Evolutionary conservation across 78 protist species (phyloP).

Genomic region (Chrysochromulina parva): DNA sequence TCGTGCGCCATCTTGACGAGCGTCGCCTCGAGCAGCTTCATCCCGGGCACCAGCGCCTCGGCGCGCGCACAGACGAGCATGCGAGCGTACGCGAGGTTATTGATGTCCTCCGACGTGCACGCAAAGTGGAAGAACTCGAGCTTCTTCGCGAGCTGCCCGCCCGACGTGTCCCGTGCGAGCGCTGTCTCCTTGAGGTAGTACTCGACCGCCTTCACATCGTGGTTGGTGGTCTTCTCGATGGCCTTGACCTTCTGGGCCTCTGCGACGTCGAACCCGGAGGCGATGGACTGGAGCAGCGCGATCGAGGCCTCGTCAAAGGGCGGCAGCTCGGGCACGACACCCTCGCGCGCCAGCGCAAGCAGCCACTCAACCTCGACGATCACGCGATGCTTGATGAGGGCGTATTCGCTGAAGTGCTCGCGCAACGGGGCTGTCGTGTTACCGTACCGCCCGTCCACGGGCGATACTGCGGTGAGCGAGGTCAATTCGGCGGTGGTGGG

Average conservation of each 20-base stretch:
- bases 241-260: constrained; percentile 46
- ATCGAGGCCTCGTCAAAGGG: not conserved
- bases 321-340: constrained; percentile 41
- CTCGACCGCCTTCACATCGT: constrained; percentile 88
- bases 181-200: constrained; percentile 61
- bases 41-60: no score
- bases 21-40: not conserved
- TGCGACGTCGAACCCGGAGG: not conserved
- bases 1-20: constrained; percentile 29
- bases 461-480: no score
- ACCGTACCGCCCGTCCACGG: constrained; percentile 52
- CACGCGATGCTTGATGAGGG: constrained; percentile 67
- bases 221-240: constrained; percentile 80
- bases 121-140: constrained; percentile 33
- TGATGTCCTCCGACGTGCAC: constrained; percentile 44
- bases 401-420: constrained; percentile 65
- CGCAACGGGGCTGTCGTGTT: constrained; percentile 40
- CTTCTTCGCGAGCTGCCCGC: not conserved
- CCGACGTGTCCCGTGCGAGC: not conserved
- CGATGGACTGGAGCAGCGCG: not conserved
- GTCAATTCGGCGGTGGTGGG: no score
- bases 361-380: constrained; percentile 52
- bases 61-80: not conserved
- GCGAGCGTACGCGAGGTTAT: constrained; percentile 34
- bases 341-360: constrained; percentile 6